These are phyloP conservation scores for Agrostemma githago DNA, from an alignment of 148 eudicot genomes.

Conservation along the genomic window DNA sequence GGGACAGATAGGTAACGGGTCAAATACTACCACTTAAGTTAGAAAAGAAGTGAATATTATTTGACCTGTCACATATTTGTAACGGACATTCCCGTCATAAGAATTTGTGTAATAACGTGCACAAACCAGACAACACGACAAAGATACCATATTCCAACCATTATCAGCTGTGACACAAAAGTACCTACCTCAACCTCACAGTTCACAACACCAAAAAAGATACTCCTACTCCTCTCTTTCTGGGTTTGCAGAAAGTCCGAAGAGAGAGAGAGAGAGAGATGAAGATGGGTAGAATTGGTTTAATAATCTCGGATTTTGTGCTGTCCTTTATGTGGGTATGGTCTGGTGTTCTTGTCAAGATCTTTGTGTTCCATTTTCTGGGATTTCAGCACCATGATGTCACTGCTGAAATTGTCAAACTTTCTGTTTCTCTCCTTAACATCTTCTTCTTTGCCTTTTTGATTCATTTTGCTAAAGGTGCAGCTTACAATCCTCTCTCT, in stretches of 20 bases:
- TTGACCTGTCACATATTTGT: no score
- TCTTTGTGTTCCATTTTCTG: slow-evolving; percentile 37
- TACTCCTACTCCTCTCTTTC: background rate
- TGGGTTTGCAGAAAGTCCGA: background rate
- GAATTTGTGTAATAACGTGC: no score
- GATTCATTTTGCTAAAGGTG: slow-evolving; percentile 49
- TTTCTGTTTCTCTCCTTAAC: slow-evolving; percentile 37
- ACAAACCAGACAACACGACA: background rate
- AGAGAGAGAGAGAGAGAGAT: slow-evolving; percentile 9
- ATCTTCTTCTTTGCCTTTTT: slow-evolving; percentile 61
- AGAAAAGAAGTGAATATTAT: no score
- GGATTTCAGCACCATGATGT: slow-evolving; percentile 40
- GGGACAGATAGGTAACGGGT: no score
- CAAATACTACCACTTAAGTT: no score
- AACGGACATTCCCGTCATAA: no score
- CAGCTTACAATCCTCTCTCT: slow-evolving; percentile 64
- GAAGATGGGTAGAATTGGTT: slow-evolving; percentile 20
- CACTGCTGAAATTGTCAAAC: slow-evolving; percentile 41
- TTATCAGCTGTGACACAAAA: background rate
- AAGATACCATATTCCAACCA: background rate
- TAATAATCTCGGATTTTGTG: slow-evolving; percentile 47
- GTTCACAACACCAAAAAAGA: background rate
- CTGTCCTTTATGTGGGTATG: slow-evolving; percentile 79
- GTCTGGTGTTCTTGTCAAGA: slow-evolving; percentile 47
- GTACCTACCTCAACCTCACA: background rate